Evolutionary conservation across 805 yeast species (phyloP).

Genomic region (Candida succiphila): DNA sequence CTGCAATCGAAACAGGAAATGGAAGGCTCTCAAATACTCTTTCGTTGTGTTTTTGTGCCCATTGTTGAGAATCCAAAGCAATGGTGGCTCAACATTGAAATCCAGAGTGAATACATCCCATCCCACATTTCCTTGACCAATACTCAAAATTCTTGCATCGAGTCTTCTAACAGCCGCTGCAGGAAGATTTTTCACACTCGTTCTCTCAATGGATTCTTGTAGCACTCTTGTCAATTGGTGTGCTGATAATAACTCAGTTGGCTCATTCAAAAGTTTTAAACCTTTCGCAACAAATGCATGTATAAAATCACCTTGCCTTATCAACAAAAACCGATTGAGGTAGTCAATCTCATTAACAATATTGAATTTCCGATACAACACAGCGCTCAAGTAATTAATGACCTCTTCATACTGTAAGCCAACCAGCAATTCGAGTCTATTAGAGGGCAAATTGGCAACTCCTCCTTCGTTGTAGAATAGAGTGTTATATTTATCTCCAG

Average conservation of each 20-base stretch:
- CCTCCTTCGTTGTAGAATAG: constrained; percentile 15
- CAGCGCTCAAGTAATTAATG: constrained; percentile 36
- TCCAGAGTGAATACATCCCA: constrained; percentile 93
- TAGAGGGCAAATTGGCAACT: constrained; percentile 19
- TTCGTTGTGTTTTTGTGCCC: constrained; percentile 31
- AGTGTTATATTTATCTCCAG: constrained; percentile 4
- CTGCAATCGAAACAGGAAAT: constrained; percentile 73
- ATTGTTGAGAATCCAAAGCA: constrained; percentile 29
- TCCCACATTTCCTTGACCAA: constrained; percentile 63
- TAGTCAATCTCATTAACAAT: constrained; percentile 47
- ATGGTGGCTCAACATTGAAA: constrained; percentile 43
- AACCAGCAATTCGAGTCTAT: constrained; percentile 23
- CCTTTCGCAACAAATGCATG: constrained; percentile 53
- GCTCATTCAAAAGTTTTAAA: constrained; percentile 38
- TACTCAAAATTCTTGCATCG: constrained; percentile 76
- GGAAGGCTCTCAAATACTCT: constrained; percentile 72
- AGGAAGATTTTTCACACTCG: constrained; percentile 35
- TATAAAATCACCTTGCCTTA: constrained; percentile 78
- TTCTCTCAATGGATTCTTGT: constrained; percentile 49
- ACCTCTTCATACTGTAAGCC: constrained; percentile 41
- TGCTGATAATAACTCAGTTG: constrained; percentile 55
- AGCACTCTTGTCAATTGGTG: constrained; percentile 56
- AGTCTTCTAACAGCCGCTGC: constrained; percentile 38
- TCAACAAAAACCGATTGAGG: constrained; percentile 55
- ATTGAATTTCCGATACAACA: constrained; percentile 39